A percentile compares a stretch with the other conserved stretches of the same genome.
phyloP scores from a whole-genome alignment of 352 stramenopile genomes.

The Phytophthora capsici region DNA sequence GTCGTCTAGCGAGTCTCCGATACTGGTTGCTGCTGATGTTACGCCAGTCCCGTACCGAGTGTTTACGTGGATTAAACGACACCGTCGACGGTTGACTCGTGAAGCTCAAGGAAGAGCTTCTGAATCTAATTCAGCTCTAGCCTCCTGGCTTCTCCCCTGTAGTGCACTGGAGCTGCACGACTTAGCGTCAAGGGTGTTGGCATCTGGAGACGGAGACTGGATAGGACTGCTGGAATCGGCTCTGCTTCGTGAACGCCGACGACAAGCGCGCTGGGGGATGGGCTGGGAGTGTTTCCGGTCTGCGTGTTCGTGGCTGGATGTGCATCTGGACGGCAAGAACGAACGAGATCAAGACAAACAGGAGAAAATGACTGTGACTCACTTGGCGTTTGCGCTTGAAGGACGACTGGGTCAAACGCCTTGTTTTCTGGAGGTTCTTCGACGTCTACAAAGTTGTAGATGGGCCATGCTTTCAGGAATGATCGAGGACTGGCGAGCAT shows the following conservation, averaged over 20 bases:
- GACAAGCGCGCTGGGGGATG: constrained; percentile 49
- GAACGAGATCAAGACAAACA: constrained; percentile 9
- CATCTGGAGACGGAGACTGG: constrained; percentile 27
- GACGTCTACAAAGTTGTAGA: constrained; percentile 35
- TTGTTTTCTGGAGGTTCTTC: constrained; percentile 43
- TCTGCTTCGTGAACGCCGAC: constrained; percentile 31
- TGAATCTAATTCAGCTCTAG: constrained; percentile 10
- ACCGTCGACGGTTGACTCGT: constrained; percentile 14
- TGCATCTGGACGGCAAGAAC: constrained; percentile 39
- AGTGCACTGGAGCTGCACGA: constrained; percentile 41
- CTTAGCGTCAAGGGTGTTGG: constrained; percentile 25
- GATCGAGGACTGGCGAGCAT: constrained; percentile 54
- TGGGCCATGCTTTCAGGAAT: constrained; percentile 39
- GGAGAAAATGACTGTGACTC: constrained; percentile 32
- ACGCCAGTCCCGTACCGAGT: constrained; percentile 31
- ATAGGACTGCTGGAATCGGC: constrained; percentile 43
- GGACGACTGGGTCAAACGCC: constrained; percentile 46
- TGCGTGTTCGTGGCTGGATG: constrained; percentile 62
- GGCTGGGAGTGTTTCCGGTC: constrained; percentile 76
- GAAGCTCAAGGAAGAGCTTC: constrained; percentile 7
- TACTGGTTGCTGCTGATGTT: constrained; percentile 22
- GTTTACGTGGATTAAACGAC: constrained; percentile 29
- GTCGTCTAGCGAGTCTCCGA: constrained; percentile 20
- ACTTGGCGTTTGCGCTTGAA: constrained; percentile 69
- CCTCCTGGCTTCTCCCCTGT: constrained; percentile 42